Evolutionary conservation across 2,329 filamentous ascomycete genomes (phyloP).

Genomic region (Fulvia fulva): DNA sequence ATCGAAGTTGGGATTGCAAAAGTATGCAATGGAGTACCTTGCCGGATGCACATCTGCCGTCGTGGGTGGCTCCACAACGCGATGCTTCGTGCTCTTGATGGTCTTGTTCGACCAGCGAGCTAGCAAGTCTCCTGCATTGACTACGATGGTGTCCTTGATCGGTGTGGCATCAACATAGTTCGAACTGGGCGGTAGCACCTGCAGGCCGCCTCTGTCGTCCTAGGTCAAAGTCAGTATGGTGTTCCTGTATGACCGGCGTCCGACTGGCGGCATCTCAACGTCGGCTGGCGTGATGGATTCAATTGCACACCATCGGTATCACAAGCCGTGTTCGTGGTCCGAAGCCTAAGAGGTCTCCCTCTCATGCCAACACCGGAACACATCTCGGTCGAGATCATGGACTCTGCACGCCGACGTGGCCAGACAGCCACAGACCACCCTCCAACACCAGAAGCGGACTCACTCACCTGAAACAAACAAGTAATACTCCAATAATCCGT

Average conservation of each 20-base stretch:
- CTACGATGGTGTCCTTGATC: conserved; percentile 74
- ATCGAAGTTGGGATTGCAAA: conserved; percentile 81
- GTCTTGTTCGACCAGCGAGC: conserved; percentile 78
- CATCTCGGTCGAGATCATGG: neutral
- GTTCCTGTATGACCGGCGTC: neutral
- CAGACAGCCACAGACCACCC: no score
- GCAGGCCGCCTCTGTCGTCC: conserved; percentile 54
- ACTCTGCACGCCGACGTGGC: neutral
- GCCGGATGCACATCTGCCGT: conserved; percentile 62
- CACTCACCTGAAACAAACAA: conserved; percentile 42
- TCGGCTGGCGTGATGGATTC: neutral
- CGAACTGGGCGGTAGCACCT: conserved; percentile 67
- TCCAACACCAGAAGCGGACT: no score
- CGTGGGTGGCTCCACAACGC: conserved; percentile 77
- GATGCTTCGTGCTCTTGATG: conserved; percentile 85
- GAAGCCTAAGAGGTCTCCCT: no score
- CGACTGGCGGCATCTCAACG: neutral
- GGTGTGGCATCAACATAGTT: conserved; percentile 77
- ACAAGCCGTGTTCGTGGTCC: neutral
- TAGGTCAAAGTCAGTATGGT: conserved; percentile 25
- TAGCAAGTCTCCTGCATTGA: conserved; percentile 85
- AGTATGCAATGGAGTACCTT: conserved; percentile 76
- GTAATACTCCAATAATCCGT: conserved; percentile 59
- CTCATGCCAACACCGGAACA: no score
- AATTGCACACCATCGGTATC: neutral